Evolutionary conservation across 73 alveolate species (phyloP).

Genomic region (Stentor roeselii): DNA sequence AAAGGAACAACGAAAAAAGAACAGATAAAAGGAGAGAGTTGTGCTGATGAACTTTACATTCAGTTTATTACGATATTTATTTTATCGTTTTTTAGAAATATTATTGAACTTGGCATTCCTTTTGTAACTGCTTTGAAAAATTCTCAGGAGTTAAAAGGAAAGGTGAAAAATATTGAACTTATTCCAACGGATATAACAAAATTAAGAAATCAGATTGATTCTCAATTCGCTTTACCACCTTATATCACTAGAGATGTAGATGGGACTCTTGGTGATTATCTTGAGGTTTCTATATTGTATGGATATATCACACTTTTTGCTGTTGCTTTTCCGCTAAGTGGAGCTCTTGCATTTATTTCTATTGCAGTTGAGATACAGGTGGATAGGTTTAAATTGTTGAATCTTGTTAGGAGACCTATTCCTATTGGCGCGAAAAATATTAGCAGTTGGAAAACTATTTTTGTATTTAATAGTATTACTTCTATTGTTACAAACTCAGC

Average conservation of each 20-base stretch:
- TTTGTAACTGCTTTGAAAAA: background rate
- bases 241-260: slow-evolving; percentile 52
- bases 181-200: slow-evolving; percentile 23
- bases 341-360: slow-evolving; percentile 36
- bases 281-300: slow-evolving; percentile 44
- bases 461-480: slow-evolving; percentile 36
- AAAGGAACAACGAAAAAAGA: background rate
- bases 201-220: slow-evolving; percentile 24
- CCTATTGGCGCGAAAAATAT: slow-evolving; percentile 56
- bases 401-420: slow-evolving; percentile 48
- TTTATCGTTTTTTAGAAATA: slow-evolving; percentile 32
- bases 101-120: slow-evolving; percentile 44
- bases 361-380: slow-evolving; percentile 38
- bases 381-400: slow-evolving; percentile 35
- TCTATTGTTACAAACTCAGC: slow-evolving; percentile 53
- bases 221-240: slow-evolving; percentile 37
- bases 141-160: background rate
- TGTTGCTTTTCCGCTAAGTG: slow-evolving; percentile 50
- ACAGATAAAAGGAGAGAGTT: slow-evolving; percentile 17
- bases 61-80: slow-evolving; percentile 39
- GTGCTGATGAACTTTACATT: slow-evolving; percentile 40
- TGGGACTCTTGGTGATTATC: slow-evolving; percentile 53
- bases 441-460: slow-evolving; percentile 44
- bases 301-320: slow-evolving; percentile 49
- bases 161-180: background rate